These are phyloP conservation scores for Podospora appendiculata DNA, from an alignment of 495 filamentous ascomycete genomes.

Conservation along the genomic window DNA sequence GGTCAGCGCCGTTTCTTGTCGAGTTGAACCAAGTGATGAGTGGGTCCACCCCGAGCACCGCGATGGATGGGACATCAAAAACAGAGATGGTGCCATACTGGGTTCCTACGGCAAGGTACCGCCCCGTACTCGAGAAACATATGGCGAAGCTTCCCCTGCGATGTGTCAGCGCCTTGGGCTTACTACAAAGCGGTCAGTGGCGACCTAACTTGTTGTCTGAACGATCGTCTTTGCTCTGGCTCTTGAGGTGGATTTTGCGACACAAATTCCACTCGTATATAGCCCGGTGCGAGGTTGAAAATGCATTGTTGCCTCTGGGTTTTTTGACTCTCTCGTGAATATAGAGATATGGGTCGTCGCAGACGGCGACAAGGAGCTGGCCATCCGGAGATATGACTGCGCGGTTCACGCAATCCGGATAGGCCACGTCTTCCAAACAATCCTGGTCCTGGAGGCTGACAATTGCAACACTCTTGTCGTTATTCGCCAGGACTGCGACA, in stretches of 20 bases:
- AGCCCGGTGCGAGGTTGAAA: slow-evolving; percentile 3
- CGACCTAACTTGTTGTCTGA: slow-evolving; percentile 26
- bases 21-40: slow-evolving; percentile 43
- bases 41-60: slow-evolving; percentile 26
- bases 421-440: slow-evolving; percentile 57
- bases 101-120: slow-evolving; percentile 47
- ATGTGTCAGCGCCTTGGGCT: slow-evolving; percentile 5
- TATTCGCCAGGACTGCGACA: slow-evolving; percentile 57
- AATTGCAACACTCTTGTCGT: slow-evolving; percentile 77
- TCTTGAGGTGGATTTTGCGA: slow-evolving; percentile 39
- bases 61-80: slow-evolving; percentile 34
- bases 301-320: background rate
- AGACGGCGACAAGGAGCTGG: slow-evolving; percentile 68
- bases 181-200: background rate
- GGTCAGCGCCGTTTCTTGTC: slow-evolving; percentile 49
- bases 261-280: slow-evolving; percentile 32
- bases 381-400: slow-evolving; percentile 88
- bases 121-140: slow-evolving; percentile 44
- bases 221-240: slow-evolving; percentile 37
- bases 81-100: slow-evolving; percentile 50
- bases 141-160: slow-evolving; percentile 47
- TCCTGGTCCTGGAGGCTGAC: slow-evolving; percentile 51
- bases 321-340: slow-evolving; percentile 51
- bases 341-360: slow-evolving; percentile 76
- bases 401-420: slow-evolving; percentile 82